Base-by-base conservation (phyloP, 1,139 yeast genomes). In the Diutina siamensis region DNA sequence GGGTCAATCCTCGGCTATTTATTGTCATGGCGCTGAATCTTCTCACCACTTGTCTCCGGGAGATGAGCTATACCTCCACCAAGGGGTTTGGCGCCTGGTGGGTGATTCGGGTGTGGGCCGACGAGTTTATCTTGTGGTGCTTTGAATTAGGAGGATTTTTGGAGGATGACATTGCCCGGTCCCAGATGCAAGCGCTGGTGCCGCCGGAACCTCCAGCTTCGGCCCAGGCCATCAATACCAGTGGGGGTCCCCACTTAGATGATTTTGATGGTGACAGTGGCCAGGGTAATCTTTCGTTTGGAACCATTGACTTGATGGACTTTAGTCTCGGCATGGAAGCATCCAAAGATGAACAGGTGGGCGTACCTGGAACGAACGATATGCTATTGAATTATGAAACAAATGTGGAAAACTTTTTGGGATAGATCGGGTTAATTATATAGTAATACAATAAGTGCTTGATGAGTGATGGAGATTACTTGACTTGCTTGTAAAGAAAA, bases 1-100 rank as follows among this genome's bases (percentile, higher is more conserved):
- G 67, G 13, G 64, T 74, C 19, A 72, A 80, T 44, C 78, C 88
- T 1, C 67, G 82, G 46, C 56, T 78, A 44, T 78, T 81, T 53
- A 58, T 80, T 17, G 60, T 81, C 46, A 68, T 78, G 46, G 63
- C 76, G 44, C 73, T 76, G 41, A 74, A 80, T 13, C 59, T 81
- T 4, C 63, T 79, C 45, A 78, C 85, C 3, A 71, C 80, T n/a
- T 76, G 81, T n/a, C 61, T 81, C 35, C 65, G 85, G 47, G 85
- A 80, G 52, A 75, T 82, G 48, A 74, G 81, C 45, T 21, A 21
- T 27, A 22, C 13, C n/a, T 18, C n/a, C 32, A 64, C 77, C 48
- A 63, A 66, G 27, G 79, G 82, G 2, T 82, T 83, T 58, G 82
- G 81, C 10, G 76, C 81, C 1, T 83, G 94, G 89, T 83, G 89